phyloP scores from a whole-genome alignment of 2,329 filamentous ascomycete genomes.

The Diplodia intermedia region DNA sequence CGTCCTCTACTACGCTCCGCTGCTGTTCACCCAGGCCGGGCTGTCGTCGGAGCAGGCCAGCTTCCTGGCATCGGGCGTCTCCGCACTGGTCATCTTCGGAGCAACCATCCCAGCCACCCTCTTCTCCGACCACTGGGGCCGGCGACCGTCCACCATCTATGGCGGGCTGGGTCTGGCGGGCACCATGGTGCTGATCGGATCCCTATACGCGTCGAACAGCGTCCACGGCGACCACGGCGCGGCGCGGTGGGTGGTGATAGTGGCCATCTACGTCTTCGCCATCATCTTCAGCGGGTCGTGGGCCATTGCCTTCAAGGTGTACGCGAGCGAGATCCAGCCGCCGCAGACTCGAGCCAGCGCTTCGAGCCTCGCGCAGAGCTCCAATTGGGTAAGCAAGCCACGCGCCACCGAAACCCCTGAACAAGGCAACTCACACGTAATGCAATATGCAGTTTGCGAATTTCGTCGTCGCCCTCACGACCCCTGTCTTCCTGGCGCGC shows the following conservation, averaged over 20 bases:
- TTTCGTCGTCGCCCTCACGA: constrained; percentile 50
- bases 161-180: constrained; percentile 60
- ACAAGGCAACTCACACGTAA: not conserved
- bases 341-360: constrained; percentile 62
- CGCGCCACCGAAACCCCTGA: not conserved
- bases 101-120: constrained; percentile 64
- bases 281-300: constrained; percentile 58
- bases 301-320: constrained; percentile 64
- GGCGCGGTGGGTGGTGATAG: constrained; percentile 60
- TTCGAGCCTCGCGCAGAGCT: constrained; percentile 60
- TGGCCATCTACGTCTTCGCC: constrained; percentile 58
- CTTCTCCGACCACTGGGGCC: constrained; percentile 64
- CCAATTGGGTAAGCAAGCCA: constrained; percentile 57
- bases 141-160: constrained; percentile 60
- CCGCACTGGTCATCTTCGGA: constrained; percentile 64
- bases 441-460: constrained; percentile 39
- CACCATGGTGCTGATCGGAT: constrained; percentile 62
- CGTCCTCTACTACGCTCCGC: constrained; percentile 67
- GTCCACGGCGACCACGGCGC: constrained; percentile 50
- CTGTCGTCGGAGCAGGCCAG: constrained; percentile 61
- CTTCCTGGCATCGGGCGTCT: constrained; percentile 68
- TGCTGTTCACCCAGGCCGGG: constrained; percentile 66
- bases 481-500: constrained; percentile 57
- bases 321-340: constrained; percentile 65
- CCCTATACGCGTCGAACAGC: constrained; percentile 57